Conservation (phyloP, 202 grass and related monocot species). For the Bolboschoenoplectus hybrid region DNA sequence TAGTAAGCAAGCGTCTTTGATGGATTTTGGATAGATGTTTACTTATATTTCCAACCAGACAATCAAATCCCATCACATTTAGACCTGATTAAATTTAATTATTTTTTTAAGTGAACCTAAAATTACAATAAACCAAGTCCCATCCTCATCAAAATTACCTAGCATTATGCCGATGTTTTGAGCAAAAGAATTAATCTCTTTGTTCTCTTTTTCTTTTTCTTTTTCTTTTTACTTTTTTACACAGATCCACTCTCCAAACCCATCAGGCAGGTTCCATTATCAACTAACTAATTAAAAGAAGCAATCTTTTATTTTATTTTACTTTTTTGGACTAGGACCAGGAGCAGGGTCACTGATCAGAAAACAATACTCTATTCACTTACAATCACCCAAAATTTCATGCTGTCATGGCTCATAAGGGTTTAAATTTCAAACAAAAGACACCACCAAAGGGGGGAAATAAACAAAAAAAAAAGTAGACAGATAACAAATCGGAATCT, state of each 20-base stretch:
- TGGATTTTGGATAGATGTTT: background rate
- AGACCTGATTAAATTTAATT: background rate
- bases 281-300: background rate
- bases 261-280: background rate
- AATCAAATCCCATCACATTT: background rate
- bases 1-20: background rate
- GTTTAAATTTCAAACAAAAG: background rate
- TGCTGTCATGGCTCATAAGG: background rate
- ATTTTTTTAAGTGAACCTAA: background rate
- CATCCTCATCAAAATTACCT: background rate
- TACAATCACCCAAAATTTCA: background rate
- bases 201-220: background rate
- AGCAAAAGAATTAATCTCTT: too few species aligned
- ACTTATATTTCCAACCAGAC: background rate
- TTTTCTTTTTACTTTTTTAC: background rate
- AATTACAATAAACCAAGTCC: background rate
- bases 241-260: background rate
- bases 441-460: background rate
- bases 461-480: background rate
- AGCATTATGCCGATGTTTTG: background rate
- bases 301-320: background rate
- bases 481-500: too few species aligned
- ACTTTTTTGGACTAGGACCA: too few species aligned
- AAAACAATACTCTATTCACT: background rate
- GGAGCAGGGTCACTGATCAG: too few species aligned